Evolutionary conservation across 257 asterid genomes (phyloP), one percentile per base, ranked within the genome.

Genomic region (Plantago elongata): DNA sequence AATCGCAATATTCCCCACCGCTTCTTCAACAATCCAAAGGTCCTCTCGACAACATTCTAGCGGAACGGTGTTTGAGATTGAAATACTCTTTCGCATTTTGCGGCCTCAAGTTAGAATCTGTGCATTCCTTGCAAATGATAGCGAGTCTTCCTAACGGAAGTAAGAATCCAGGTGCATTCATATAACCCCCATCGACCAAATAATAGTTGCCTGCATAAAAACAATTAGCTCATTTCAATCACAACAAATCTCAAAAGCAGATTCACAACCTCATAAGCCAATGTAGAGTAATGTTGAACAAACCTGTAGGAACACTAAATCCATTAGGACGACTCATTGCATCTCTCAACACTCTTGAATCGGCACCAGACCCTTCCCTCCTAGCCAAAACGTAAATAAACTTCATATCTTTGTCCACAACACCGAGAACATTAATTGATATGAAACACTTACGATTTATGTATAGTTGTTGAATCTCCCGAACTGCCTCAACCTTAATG

Each of bases 161-260:
- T 5, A 60, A 30, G 4, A 30, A 60, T 11, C 61, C 65, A 1
- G 11, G 11, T 0, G 57, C 42, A 29, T 60, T 51, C 9, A 61
- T 54, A 27, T 60, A 67, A 6, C 66, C 66, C 1, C 37, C 38
- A 0, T 60, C 49, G 10, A 63, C 61, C 9, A 60, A 13, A 22
- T 58, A 59, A 18, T 38, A 67, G 13, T 14, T 38, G 1, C 61
- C 56, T 67, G 22, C n/a, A n/a, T n/a, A n/a, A n/a, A n/a, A n/a
- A n/a, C n/a, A n/a, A n/a, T n/a, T n/a, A n/a, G n/a, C n/a, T n/a
- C n/a, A n/a, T n/a, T n/a, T n/a, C n/a, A n/a, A n/a, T n/a, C n/a
- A n/a, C n/a, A n/a, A n/a, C n/a, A n/a, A n/a, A n/a, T n/a, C n/a
- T n/a, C n/a, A n/a, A n/a, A n/a, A n/a, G n/a, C n/a, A n/a, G n/a